These are phyloP conservation scores for Syzygium malaccense DNA, from an alignment of 441 rosid genomes.

Conservation along the genomic window DNA sequence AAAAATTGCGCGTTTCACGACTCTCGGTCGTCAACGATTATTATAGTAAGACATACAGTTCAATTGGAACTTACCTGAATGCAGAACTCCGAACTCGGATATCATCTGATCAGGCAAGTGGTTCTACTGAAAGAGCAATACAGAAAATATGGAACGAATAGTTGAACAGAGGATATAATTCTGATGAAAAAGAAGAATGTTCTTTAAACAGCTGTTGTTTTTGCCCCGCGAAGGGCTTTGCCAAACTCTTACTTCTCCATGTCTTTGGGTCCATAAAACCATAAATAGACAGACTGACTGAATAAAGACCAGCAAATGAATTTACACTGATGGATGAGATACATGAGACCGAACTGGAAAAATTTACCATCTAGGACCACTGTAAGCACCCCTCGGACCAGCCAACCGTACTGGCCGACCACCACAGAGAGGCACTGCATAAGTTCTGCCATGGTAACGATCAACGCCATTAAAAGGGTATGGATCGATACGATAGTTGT, in stretches of 20 bases:
- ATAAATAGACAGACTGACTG: neutral
- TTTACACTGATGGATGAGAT: neutral
- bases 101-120: neutral
- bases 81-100: neutral
- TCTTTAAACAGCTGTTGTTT: neutral
- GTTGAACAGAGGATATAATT: neutral
- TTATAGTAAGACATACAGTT: neutral
- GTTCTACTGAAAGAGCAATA: neutral
- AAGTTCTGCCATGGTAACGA: neutral
- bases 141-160: neutral
- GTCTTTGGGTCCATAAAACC: neutral
- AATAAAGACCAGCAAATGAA: neutral
- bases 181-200: neutral
- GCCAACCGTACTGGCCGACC: neutral
- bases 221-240: neutral
- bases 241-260: neutral
- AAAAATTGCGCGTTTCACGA: neutral
- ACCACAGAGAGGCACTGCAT: neutral
- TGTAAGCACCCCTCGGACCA: neutral
- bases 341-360: neutral
- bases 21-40: neutral
- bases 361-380: neutral
- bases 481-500: neutral
- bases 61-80: neutral
- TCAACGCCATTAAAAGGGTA: neutral